Conservation (phyloP, 129 eudicot genomes). For the Escallonia herrerae region DNA sequence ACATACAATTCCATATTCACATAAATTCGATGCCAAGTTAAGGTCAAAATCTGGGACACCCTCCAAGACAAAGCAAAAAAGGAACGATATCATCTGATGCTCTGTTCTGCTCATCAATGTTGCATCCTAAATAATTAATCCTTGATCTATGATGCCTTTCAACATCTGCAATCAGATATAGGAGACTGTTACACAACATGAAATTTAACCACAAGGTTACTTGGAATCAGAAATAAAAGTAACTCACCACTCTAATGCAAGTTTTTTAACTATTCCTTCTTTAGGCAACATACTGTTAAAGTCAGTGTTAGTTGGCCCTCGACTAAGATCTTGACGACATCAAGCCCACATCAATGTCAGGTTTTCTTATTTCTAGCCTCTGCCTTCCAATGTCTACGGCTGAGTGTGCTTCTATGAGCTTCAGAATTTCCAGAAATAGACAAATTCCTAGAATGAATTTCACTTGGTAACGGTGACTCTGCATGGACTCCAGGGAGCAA, state of each 20-base stretch:
- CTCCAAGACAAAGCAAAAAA: too few relatives aligned
- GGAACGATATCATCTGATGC: too few relatives aligned
- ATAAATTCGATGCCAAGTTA: too few relatives aligned
- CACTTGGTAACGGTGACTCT: conserved; percentile 18
- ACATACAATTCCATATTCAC: too few relatives aligned
- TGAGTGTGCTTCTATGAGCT: conserved; percentile 29
- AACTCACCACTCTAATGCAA: neutral
- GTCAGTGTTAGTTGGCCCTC: neutral
- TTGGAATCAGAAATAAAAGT: neutral
- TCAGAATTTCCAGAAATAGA: conserved; percentile 22
- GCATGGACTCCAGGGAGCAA: conserved; percentile 7
- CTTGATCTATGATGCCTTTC: neutral
- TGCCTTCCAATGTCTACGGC: conserved; percentile 85
- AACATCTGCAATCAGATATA: neutral
- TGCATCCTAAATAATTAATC: too few relatives aligned
- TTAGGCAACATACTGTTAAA: neutral
- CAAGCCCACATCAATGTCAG: conserved; percentile 4
- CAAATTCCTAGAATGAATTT: conserved; percentile 1
- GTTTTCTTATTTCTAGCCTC: conserved; percentile 80
- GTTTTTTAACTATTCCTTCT: neutral
- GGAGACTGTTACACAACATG: neutral
- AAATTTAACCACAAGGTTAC: neutral
- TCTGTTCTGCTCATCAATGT: too few relatives aligned
- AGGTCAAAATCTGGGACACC: too few relatives aligned
- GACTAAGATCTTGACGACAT: neutral